Conservation (phyloP, 345 rosid genomes). For the Geranium rotundifolium region DNA sequence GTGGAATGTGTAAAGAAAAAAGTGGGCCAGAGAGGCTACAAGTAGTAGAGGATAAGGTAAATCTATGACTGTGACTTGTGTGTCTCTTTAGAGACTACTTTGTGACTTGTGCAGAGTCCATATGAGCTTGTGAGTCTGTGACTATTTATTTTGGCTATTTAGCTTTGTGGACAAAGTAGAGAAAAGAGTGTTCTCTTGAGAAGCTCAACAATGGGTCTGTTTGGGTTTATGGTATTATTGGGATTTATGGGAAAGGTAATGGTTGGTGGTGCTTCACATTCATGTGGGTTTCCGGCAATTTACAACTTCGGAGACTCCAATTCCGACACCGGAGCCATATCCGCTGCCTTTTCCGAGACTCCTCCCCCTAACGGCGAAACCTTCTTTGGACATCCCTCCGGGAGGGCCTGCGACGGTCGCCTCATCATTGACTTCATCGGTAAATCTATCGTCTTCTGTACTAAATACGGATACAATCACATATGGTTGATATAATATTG, state of each 20-base stretch:
- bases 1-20: not conserved
- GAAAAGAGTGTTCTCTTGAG: not conserved
- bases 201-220: not conserved
- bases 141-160: not conserved
- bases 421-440: conserved; percentile 57
- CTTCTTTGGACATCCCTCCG: conserved; percentile 56
- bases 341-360: conserved; percentile 40
- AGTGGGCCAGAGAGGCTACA: not conserved
- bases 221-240: not conserved
- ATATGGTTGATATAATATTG: no score
- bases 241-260: not conserved
- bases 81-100: not conserved
- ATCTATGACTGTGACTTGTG: not conserved
- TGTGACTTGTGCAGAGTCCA: not conserved
- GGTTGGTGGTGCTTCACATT: not conserved
- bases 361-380: conserved; percentile 58
- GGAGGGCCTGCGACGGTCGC: conserved; percentile 60
- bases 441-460: conserved; percentile 6
- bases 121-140: not conserved
- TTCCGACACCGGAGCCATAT: conserved; percentile 59
- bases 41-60: not conserved
- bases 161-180: not conserved
- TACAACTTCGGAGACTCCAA: conserved; percentile 78
- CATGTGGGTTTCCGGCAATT: conserved; percentile 31
- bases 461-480: no score